Evolutionary conservation across 2,329 filamentous ascomycete species (phyloP).

Genomic region (Colletotrichum gloeosporioides): DNA sequence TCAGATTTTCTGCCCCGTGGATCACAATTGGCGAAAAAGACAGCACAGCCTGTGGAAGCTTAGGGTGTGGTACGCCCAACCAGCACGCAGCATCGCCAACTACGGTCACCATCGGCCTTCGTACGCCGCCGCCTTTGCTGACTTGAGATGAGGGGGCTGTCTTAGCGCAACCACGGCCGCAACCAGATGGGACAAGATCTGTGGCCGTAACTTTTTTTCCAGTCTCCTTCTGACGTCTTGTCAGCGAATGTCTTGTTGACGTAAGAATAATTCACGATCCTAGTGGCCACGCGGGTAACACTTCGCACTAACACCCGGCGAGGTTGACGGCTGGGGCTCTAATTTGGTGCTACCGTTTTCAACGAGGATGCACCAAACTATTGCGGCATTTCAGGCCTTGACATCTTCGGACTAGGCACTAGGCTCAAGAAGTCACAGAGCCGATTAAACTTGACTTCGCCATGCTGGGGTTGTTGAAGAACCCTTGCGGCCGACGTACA

Average conservation of each 20-base stretch:
- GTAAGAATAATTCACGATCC: not conserved
- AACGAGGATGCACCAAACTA: not conserved
- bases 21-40: not conserved
- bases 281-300: not conserved
- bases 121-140: not conserved
- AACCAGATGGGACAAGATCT: not conserved
- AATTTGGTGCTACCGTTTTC: not conserved
- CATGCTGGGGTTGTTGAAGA: not conserved
- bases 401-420: not conserved
- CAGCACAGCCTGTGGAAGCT: not conserved
- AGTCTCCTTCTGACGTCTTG: not conserved
- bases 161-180: not conserved
- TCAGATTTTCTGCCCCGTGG: not conserved
- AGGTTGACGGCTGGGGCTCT: not conserved
- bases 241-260: not conserved
- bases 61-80: not conserved
- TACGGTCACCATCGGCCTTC: not conserved
- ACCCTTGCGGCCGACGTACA: not conserved
- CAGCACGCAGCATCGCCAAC: not conserved
- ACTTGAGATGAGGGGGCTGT: not conserved
- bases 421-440: not conserved
- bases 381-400: not conserved
- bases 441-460: not conserved
- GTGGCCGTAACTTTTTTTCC: not conserved
- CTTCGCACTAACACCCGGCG: not conserved